These are phyloP conservation scores for Trichoderma endophyticum DNA, from an alignment of 2,329 filamentous ascomycete species.

Conservation along the genomic window DNA sequence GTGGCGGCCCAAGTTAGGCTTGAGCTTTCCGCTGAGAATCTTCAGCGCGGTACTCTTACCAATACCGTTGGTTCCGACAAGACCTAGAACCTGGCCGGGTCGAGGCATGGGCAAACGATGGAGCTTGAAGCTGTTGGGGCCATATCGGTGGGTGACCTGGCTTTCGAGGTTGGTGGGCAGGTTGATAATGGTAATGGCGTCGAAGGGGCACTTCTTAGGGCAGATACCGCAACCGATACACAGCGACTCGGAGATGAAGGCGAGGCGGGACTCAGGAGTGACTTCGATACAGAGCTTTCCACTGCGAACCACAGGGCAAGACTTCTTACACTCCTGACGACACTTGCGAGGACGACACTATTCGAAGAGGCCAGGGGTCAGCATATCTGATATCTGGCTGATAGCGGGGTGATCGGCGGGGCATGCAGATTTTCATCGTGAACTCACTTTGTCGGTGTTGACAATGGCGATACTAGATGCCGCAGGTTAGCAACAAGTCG, in stretches of 20 bases:
- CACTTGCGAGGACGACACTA: constrained; percentile 65
- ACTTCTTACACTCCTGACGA: constrained; percentile 98
- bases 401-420: constrained; percentile 29
- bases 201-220: constrained; percentile 98
- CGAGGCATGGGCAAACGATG: constrained; percentile 94
- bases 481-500: constrained; percentile 26
- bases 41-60: constrained; percentile 99
- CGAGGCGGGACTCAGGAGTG: constrained; percentile 79
- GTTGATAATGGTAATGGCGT: constrained; percentile 99
- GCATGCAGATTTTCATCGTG: constrained; percentile 11
- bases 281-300: constrained; percentile 99
- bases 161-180: constrained; percentile 98
- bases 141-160: constrained; percentile 97
- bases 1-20: constrained; percentile 92
- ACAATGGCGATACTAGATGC: constrained; percentile 87
- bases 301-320: constrained; percentile 93
- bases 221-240: constrained; percentile 99
- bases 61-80: constrained; percentile 99
- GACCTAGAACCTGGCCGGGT: constrained; percentile 89
- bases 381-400: constrained; percentile 19
- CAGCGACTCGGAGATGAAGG: constrained; percentile 94
- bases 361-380: constrained; percentile 29
- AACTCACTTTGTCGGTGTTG: constrained; percentile 88
- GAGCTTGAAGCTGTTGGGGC: constrained; percentile 99
- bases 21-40: constrained; percentile 96